Conservation (phyloP, 1,139 yeast species). For the Yamadazyma friedrichii region DNA sequence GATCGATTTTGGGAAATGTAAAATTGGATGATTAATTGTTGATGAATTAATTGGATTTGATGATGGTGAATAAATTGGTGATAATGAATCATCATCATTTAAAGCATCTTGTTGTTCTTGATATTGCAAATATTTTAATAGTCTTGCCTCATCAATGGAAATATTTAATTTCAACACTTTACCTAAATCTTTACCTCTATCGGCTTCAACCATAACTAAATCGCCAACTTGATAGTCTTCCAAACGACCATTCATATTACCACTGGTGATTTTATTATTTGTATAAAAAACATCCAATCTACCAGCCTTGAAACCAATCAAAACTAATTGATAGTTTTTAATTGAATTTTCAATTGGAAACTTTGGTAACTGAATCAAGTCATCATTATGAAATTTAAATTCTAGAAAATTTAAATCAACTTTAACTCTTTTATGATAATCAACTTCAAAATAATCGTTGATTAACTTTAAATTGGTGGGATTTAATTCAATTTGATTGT, state of each 20-base stretch:
- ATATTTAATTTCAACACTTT: constrained; percentile 67
- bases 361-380: constrained; percentile 31
- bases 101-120: constrained; percentile 60
- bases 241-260: constrained; percentile 3
- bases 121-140: constrained; percentile 52
- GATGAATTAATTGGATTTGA: neutral
- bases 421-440: constrained; percentile 42
- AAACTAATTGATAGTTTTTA: constrained; percentile 41
- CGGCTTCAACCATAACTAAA: constrained; percentile 95
- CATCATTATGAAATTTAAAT: constrained; percentile 27
- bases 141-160: constrained; percentile 61
- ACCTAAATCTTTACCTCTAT: constrained; percentile 90
- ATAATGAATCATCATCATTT: constrained; percentile 26
- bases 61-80: constrained; percentile 9
- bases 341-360: constrained; percentile 39
- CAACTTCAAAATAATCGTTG: constrained; percentile 36
- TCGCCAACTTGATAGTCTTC: constrained; percentile 53
- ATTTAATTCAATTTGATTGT: constrained; percentile 3
- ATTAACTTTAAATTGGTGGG: constrained; percentile 22
- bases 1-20: constrained; percentile 72
- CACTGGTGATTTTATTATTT: constrained; percentile 32
- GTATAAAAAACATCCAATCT: constrained; percentile 80
- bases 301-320: constrained; percentile 85
- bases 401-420: constrained; percentile 28
- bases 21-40: constrained; percentile 23